Base-by-base conservation (phyloP, 768 basidiomycete genomes). In the Clitopilus hobsonii region DNA sequence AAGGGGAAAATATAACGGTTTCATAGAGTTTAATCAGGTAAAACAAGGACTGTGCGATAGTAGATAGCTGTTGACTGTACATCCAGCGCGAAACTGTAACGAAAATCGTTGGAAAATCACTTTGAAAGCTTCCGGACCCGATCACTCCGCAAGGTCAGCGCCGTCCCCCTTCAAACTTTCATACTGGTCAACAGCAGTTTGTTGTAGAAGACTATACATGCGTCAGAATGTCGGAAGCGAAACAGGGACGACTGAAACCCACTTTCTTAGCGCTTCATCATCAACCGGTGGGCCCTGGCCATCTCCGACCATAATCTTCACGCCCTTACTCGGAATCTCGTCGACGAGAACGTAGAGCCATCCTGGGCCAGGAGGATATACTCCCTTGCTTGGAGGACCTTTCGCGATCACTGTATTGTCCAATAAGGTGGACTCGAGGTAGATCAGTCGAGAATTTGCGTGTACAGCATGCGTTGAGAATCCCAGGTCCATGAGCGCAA, bases 341-440 rank as follows among this genome's bases (percentile, higher is more conserved):
- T 83, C 74, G 2, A 77, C 78, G 20, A 91, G 71, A n/a, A 91
- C 62, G 59, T 80, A 86, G 11, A 93, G 58, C 82, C 85, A 92
- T 11, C 81, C 91, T 1, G 91, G 89, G 4, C 91, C 91, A 48
- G 91, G 91, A 7, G 91, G 88, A 57, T 91, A 91, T 14, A 91
- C 65, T 51, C 71, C 72, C 1, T 76, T 75, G 61, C 82, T 73
- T 1, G 88, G 86, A 2, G 91, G 91, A 1, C 83, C 84, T 2
- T 70, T 71, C n/a, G 91, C 69, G 45, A 72, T 77, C 45, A 96
- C 66, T 3, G 73, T 74, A 53, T 74, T 64, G 24, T 78, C 74
- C 51, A 74, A 71, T 0, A 74, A 65, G 22, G 77, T 60, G 29
- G 54, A 54, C 16, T 67, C 64, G 52, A 96, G 74, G 61, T 86